Evolutionary conservation across 2,329 filamentous ascomycete species (phyloP).

Genomic region (Penicillium griseofulvum): DNA sequence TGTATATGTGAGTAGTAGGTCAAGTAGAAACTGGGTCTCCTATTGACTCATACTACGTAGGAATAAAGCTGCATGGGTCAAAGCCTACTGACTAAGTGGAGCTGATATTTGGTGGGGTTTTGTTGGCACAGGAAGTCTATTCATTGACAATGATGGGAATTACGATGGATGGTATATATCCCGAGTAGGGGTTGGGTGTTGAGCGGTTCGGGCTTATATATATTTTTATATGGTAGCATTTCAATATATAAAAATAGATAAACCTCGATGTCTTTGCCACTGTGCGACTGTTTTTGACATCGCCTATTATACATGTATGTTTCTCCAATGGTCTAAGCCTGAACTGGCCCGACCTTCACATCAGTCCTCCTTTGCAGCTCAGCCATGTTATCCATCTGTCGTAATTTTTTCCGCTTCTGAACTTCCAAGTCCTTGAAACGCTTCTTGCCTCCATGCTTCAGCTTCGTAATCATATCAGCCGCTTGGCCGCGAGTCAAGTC

Average conservation of each 20-base stretch:
- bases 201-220: background rate
- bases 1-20: too few species aligned
- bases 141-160: too few species aligned
- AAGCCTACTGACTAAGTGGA: background rate
- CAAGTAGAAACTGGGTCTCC: too few species aligned
- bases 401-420: conserved; percentile 20
- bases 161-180: too few species aligned
- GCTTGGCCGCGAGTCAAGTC: conserved; percentile 77
- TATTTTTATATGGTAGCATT: background rate
- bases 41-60: too few species aligned
- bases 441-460: conserved; percentile 76
- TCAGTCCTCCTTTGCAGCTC: conserved; percentile 22
- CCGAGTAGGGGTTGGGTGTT: background rate
- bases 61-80: too few species aligned
- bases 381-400: conserved; percentile 10
- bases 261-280: background rate
- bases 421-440: conserved; percentile 56
- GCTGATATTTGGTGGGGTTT: conserved; percentile 3
- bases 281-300: background rate
- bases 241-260: background rate
- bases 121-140: too few species aligned
- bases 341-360: conserved; percentile 51
- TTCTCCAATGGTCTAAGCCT: conserved; percentile 4
- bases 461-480: conserved; percentile 86
- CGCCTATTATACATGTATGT: background rate